Percentiles rank a stretch among this genome's conserved stretches.
Evolutionary conservation across 371 early-diverging fungal species (phyloP).

Genomic region (Apophysomyces trapeziformis): DNA sequence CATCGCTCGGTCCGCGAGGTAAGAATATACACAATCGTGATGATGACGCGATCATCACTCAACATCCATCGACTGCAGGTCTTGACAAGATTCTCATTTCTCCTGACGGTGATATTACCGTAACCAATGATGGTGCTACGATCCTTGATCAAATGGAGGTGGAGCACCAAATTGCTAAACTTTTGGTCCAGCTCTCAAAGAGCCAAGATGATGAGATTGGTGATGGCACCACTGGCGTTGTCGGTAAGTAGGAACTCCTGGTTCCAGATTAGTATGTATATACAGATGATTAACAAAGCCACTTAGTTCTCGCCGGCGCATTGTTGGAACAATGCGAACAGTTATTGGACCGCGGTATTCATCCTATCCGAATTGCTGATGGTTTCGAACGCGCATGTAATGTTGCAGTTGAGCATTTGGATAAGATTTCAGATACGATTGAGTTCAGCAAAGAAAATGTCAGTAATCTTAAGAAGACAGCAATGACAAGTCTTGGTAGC

Average conservation of each 20-base stretch:
- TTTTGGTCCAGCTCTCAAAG: constrained; percentile 97
- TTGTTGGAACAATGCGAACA: constrained; percentile 97
- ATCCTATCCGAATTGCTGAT: constrained; percentile 99
- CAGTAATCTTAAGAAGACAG: constrained; percentile 92
- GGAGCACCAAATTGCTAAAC: constrained; percentile 98
- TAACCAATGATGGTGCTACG: constrained; percentile 99
- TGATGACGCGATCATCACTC: background rate
- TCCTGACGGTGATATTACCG: constrained; percentile 99
- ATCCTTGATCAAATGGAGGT: constrained; percentile 99
- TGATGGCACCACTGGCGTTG: constrained; percentile 99
- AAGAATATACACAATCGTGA: constrained; percentile 13
- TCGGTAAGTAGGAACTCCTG: constrained; percentile 64
- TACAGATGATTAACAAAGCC: background rate
- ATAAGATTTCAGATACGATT: constrained; percentile 91
- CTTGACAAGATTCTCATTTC: constrained; percentile 99
- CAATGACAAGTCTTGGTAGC: constrained; percentile 97
- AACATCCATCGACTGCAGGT: constrained; percentile 53
- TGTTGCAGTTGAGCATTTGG: constrained; percentile 91
- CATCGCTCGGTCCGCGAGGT: constrained; percentile 99
- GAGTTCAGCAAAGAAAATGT: constrained; percentile 85
- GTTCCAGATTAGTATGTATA: background rate
- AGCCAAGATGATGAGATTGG: constrained; percentile 99
- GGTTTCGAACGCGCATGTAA: constrained; percentile 98
- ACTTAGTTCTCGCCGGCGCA: constrained; percentile 96
- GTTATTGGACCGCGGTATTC: constrained; percentile 97